Evolutionary conservation across 192 early-diverging fungal genomes (phyloP).

Genomic region (Backusella morwellensis): DNA sequence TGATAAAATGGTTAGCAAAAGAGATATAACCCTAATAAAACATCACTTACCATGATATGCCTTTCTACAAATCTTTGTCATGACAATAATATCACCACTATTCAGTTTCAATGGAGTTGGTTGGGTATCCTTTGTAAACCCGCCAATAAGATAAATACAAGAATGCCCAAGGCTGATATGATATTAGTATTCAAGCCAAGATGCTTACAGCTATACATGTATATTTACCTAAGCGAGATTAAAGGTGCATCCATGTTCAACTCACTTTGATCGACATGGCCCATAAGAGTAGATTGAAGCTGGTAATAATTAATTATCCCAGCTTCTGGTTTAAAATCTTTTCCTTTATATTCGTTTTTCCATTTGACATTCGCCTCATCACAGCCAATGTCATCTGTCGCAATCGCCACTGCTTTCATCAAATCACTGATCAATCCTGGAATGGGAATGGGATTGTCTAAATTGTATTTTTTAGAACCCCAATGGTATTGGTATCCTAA

Average conservation of each 20-base stretch:
- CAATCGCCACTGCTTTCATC: constrained; percentile 61
- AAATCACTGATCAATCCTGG: constrained; percentile 64
- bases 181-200: not conserved
- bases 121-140: constrained; percentile 58
- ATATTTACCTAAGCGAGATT: constrained; percentile 62
- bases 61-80: constrained; percentile 73
- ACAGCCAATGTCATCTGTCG: constrained; percentile 49
- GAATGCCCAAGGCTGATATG: constrained; percentile 61
- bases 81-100: constrained; percentile 85
- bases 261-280: constrained; percentile 91
- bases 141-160: constrained; percentile 83
- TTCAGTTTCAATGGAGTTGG: constrained; percentile 74
- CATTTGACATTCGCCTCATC: not conserved
- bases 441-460: constrained; percentile 63
- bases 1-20: not conserved
- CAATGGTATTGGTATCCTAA: constrained; percentile 80
- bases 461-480: constrained; percentile 76
- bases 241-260: constrained; percentile 80
- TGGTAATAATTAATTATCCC: constrained; percentile 95
- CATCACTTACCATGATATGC: constrained; percentile 75
- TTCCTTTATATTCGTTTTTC: constrained; percentile 57
- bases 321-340: constrained; percentile 72
- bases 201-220: not conserved
- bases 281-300: constrained; percentile 75
- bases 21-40: not conserved